Evolutionary conservation across 768 basidiomycete genomes (phyloP), one percentile per base, ranked within the genome.

Genomic region (Leccinum ochraceum): DNA sequence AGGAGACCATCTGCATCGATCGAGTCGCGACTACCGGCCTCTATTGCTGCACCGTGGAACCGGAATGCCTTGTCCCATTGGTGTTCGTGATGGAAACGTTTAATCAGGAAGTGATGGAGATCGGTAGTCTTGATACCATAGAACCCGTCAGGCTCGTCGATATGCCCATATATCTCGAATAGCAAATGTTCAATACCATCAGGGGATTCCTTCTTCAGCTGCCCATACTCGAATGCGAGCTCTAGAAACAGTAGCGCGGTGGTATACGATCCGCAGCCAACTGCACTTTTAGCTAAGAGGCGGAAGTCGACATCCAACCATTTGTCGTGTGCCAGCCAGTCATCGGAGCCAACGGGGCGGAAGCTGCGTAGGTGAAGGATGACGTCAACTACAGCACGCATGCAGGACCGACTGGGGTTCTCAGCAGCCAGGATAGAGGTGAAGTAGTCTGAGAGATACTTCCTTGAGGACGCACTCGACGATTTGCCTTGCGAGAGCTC

Each of bases 111-210:
- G 49, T 84, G 81, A 26, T 86, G 83, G n/a, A 92, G 82, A 69
- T 98, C 86, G 34, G 81, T 75, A 7, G 89, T 86, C 62, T 88
- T 81, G 60, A 98, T 94, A 6, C 94, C 94, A 73, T 99, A 99
- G 72, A 99, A 99, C 2, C 97, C 95, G 67, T 99, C 97, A 0
- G 95, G 95, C 71, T 99, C 97, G 68, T 97, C 95, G 61, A 99
- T 94, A 66, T 94, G 90, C 57, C 87, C 86, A 69, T 98, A 99
- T 54, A 98, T 94, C 54, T 90, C 89, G 76, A 94, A 98, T 22
- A 98, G 77, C 26, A 95, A 80, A 59, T 89, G 78, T 64, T 94
- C 91, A 1, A 80, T 76, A 16, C 75, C 72, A 10, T 63, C 62
- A 3, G 67, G 61, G n/a, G 68, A 69, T 7, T 75, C 73, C 20